Percentiles rank a stretch among this genome's conserved stretches.
Conservation (phyloP, 2,329 filamentous ascomycete genomes). For the Monosporascus ibericus region DNA sequence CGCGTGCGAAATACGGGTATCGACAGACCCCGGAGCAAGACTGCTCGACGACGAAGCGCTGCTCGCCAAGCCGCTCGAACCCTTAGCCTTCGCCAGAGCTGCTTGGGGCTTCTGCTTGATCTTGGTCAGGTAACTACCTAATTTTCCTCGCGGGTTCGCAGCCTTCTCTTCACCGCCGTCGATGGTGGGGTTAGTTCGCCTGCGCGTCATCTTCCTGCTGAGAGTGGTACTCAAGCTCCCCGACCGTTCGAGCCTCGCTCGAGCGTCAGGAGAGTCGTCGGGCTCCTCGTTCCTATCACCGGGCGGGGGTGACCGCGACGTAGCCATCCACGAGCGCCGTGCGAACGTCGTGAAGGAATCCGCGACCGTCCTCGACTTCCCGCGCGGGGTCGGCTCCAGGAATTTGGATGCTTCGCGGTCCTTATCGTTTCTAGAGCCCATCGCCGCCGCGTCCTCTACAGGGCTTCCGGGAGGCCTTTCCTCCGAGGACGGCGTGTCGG, state of each 20-base stretch:
- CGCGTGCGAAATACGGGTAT: slow-evolving; percentile 25
- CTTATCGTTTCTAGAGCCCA: slow-evolving; percentile 1
- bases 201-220: slow-evolving; percentile 22
- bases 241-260: slow-evolving; percentile 17
- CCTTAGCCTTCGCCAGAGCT: slow-evolving; percentile 32
- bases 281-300: slow-evolving; percentile 23
- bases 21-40: slow-evolving; percentile 35
- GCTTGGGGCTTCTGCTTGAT: slow-evolving; percentile 42
- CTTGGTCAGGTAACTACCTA: slow-evolving; percentile 40
- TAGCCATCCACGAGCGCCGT: slow-evolving; percentile 44
- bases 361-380: slow-evolving; percentile 33
- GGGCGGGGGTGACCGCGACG: slow-evolving; percentile 44
- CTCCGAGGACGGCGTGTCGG: slow-evolving; percentile 34
- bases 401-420: slow-evolving; percentile 12
- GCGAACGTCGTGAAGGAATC: slow-evolving; percentile 46
- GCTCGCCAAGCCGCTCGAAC: slow-evolving; percentile 29
- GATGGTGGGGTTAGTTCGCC: slow-evolving; percentile 24
- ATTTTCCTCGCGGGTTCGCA: slow-evolving; percentile 28
- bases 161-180: slow-evolving; percentile 24
- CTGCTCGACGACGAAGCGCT: slow-evolving; percentile 42
- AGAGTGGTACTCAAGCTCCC: slow-evolving; percentile 25
- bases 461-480: slow-evolving; percentile 8
- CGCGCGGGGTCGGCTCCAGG: slow-evolving; percentile 22
- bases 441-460: slow-evolving; percentile 19
- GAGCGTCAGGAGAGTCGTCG: slow-evolving; percentile 14